Evolutionary conservation across 1,139 yeast species (phyloP), one percentile per base, ranked within the genome.

Genomic region (Lodderomyces oxycetoniae): DNA sequence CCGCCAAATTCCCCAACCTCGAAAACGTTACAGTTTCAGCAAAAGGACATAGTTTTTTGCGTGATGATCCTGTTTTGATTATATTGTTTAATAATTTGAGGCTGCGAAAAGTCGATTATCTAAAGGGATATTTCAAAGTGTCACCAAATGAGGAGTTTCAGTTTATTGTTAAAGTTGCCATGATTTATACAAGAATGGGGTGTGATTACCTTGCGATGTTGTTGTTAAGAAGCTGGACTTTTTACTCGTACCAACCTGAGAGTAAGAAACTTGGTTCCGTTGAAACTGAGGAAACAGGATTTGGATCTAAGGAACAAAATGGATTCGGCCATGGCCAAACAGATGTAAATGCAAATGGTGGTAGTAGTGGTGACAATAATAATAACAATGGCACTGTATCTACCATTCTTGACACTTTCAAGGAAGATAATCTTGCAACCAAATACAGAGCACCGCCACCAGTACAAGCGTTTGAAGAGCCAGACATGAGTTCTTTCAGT

Each of bases 151-250:
- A 64, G 31, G 96, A 89, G 49, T 75, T 72, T 37, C 64, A 69
- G 10, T 77, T 80, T 48, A 71, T 88, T 9, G 52, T 74, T 15
- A 75, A 77, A 43, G 80, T 81, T 5, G 71, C 84, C 9, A 62
- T 71, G 30, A 82, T 86, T 38, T 85, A 87, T 49, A 67, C 77
- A 10, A 67, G 95, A 39, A 87, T 89, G 95, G 97, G 97, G 0
- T 89, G 97, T 60, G 95, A 89, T 47, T 74, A 79, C 43, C 55
- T 89, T 31, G 79, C 89, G 0, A 52, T 85, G 13, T 69, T 78
- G 31, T 54, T 88, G 33, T 61, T 84, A 3, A 63, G 64, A 33
- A 75, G 74, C 39, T 89, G 96, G 96, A 60, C 61, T 21, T 89
- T 88, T 49, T n/a, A n/a, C n/a, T 56, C 67, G 21, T 55, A 52